Conservation (phyloP, 192 early-diverging fungal species). For the Coemansia biformis region DNA sequence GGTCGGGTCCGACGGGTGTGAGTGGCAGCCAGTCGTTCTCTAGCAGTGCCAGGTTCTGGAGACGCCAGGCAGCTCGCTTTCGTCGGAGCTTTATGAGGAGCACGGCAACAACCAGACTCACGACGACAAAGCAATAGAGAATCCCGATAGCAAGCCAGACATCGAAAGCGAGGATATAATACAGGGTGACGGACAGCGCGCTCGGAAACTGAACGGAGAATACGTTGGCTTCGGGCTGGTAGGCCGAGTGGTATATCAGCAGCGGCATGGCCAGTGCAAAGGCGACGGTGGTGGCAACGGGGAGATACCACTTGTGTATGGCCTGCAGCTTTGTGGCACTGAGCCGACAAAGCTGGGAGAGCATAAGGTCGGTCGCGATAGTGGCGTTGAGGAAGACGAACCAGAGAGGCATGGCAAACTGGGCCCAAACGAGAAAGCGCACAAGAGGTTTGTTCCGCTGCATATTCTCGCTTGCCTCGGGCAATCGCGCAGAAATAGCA, state of each 20-base stretch:
- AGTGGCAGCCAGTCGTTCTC: constrained; percentile 2
- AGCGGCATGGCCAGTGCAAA: constrained; percentile 40
- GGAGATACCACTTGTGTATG: constrained; percentile 43
- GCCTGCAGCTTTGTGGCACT: constrained; percentile 20
- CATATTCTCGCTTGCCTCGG: constrained; percentile 24
- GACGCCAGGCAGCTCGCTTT: constrained; percentile 27
- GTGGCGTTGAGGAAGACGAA: constrained; percentile 45
- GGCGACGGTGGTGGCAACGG: constrained; percentile 22
- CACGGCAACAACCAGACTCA: constrained; percentile 31
- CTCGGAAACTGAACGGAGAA: constrained; percentile 50
- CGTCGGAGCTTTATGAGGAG: constrained; percentile 33
- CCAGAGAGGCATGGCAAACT: constrained; percentile 51
- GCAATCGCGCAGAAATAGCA: constrained; percentile 38
- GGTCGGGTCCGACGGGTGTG: background rate
- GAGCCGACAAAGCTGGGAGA: constrained; percentile 33
- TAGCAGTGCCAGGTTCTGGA: constrained; percentile 6
- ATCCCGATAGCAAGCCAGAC: constrained; percentile 47
- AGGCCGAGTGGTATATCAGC: constrained; percentile 43
- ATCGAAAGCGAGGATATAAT: constrained; percentile 49
- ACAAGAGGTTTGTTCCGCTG: constrained; percentile 34
- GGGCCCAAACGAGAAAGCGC: constrained; percentile 44
- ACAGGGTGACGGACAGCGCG: constrained; percentile 37
- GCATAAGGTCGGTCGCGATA: constrained; percentile 44
- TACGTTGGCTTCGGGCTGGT: constrained; percentile 31
- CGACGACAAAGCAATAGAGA: constrained; percentile 41